These are phyloP conservation scores for Skeletonema potamos DNA, from an alignment of 108 stramenopile species.

Conservation along the genomic window DNA sequence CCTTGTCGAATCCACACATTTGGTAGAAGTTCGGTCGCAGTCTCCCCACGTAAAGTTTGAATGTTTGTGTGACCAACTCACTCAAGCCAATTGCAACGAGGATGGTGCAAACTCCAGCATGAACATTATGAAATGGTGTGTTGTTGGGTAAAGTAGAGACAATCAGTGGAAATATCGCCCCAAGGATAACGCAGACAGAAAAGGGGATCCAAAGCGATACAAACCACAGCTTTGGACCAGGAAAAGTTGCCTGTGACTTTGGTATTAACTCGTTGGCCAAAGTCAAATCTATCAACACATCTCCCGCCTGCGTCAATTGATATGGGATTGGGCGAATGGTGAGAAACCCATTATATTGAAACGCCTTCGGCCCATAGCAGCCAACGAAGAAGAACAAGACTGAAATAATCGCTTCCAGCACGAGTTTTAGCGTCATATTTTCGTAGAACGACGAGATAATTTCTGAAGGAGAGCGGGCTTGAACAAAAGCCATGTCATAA, in stretches of 20 bases:
- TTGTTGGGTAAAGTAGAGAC: slow-evolving; percentile 5
- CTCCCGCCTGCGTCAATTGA: slow-evolving; percentile 35
- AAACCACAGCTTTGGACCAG: slow-evolving; percentile 36
- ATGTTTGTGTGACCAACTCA: slow-evolving; percentile 61
- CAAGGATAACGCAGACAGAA: slow-evolving; percentile 9
- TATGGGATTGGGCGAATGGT: slow-evolving; percentile 20
- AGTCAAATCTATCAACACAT: slow-evolving; percentile 37
- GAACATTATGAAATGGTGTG: slow-evolving; percentile 29
- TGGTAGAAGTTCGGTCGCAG: slow-evolving; percentile 80
- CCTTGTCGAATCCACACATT: slow-evolving; percentile 70
- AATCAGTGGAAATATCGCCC: slow-evolving; percentile 30
- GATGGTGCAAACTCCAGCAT: slow-evolving; percentile 51
- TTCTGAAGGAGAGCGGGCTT: slow-evolving; percentile 21
- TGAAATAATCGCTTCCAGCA: not conserved
- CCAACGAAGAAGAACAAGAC: slow-evolving; percentile 16
- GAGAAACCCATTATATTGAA: not conserved
- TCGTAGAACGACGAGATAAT: slow-evolving; percentile 21
- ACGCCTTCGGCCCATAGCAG: slow-evolving; percentile 16
- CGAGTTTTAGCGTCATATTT: slow-evolving; percentile 11
- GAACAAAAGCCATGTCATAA: slow-evolving; percentile 2
- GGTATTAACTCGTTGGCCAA: slow-evolving; percentile 36
- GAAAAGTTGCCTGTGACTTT: slow-evolving; percentile 33
- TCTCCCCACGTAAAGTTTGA: slow-evolving; percentile 74
- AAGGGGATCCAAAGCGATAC: slow-evolving; percentile 33
- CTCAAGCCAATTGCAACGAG: slow-evolving; percentile 59